Conservation (phyloP, 768 basidiomycete species). For the Strobilomyces confusus region DNA sequence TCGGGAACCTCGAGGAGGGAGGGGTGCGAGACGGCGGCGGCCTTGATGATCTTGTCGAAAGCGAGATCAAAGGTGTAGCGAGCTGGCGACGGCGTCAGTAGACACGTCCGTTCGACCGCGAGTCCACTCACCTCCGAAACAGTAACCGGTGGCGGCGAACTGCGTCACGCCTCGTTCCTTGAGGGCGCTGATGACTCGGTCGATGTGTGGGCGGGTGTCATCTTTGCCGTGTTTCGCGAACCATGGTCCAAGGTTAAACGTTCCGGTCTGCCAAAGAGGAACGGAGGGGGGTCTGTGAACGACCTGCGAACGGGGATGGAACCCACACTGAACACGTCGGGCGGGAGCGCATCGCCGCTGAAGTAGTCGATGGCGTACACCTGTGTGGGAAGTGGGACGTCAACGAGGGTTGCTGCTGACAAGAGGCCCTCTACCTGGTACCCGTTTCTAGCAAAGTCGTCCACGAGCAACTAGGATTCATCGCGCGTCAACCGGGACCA, state of each 20-base stretch:
- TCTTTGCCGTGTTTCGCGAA: conserved; percentile 37
- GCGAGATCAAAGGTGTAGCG: conserved; percentile 46
- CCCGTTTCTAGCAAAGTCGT: too few relatives aligned
- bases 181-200: conserved; percentile 55
- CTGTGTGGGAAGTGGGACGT: background rate
- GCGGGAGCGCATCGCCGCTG: conserved; percentile 24
- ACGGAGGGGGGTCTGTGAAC: background rate
- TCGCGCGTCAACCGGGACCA: too few relatives aligned
- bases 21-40: conserved; percentile 44
- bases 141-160: conserved; percentile 65
- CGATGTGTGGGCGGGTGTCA: conserved; percentile 44
- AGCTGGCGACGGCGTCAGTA: conserved; percentile 12
- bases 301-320: background rate
- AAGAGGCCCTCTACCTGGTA: too few relatives aligned
- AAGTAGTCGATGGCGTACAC: conserved; percentile 27
- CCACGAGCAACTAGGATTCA: too few relatives aligned
- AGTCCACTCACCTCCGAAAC: conserved; percentile 53
- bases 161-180: conserved; percentile 54
- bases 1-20: conserved; percentile 34
- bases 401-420: background rate
- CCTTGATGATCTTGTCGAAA: conserved; percentile 37
- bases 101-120: background rate
- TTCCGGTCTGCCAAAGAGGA: background rate
- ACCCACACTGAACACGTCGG: conserved; percentile 15
- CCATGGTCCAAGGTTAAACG: conserved; percentile 33